phyloP scores from a whole-genome alignment of 1,284 basidiomycete genomes.

The Ustilago loliicola region DNA sequence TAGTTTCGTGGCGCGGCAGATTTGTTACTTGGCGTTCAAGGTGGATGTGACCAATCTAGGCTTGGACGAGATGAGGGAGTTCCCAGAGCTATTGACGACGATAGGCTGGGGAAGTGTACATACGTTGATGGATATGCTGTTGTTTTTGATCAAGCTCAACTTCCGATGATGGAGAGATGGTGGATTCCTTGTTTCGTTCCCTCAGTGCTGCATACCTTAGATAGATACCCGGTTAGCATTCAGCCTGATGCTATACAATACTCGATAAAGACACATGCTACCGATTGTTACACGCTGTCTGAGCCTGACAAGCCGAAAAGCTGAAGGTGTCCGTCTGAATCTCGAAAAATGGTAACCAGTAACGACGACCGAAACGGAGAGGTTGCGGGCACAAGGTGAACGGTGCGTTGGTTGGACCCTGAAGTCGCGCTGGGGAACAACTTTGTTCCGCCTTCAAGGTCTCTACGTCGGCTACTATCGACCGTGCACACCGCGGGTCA shows the following conservation, averaged over 20 bases:
- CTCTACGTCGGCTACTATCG: slow-evolving; percentile 31
- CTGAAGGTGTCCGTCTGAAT: too few relatives aligned
- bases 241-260: neutral
- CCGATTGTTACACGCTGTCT: neutral
- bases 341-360: too few relatives aligned
- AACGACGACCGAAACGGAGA: neutral
- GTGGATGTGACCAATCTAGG: slow-evolving; percentile 74
- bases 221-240: slow-evolving; percentile 4
- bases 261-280: neutral
- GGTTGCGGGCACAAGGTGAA: too few relatives aligned
- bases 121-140: slow-evolving; percentile 75
- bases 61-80: slow-evolving; percentile 74
- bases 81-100: slow-evolving; percentile 72
- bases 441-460: slow-evolving; percentile 18
- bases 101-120: slow-evolving; percentile 74
- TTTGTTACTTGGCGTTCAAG: slow-evolving; percentile 72
- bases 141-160: slow-evolving; percentile 72
- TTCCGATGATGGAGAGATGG: slow-evolving; percentile 17
- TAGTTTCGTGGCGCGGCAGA: slow-evolving; percentile 72
- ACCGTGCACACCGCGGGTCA: slow-evolving; percentile 13
- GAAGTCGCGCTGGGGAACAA: slow-evolving; percentile 8
- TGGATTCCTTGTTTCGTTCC: neutral
- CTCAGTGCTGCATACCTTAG: slow-evolving; percentile 3
- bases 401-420: slow-evolving; percentile 3
- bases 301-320: too few relatives aligned